These are phyloP conservation scores for Malassezia sympodialis DNA, from an alignment of 1,284 basidiomycete genomes.

Conservation along the genomic window DNA sequence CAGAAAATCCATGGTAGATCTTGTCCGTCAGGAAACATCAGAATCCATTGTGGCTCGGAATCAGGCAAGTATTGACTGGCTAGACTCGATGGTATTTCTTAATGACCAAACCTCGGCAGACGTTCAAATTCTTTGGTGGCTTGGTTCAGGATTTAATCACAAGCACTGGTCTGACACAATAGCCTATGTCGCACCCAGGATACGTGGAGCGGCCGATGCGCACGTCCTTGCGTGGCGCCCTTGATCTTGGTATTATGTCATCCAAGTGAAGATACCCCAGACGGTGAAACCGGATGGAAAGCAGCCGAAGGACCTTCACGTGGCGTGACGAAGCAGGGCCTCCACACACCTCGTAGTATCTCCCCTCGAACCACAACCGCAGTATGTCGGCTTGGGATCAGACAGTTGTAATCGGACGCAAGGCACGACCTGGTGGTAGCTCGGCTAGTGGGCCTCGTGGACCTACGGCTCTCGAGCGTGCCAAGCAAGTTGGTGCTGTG, in stretches of 20 bases:
- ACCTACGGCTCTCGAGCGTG: slow-evolving; percentile 43
- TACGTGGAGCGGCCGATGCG: not conserved
- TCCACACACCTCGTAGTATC: not conserved
- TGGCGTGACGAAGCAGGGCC: not conserved
- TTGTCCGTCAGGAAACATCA: not conserved
- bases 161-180: not conserved
- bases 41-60: not conserved
- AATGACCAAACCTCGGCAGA: not conserved
- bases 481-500: slow-evolving; percentile 50
- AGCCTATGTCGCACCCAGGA: not conserved
- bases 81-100: slow-evolving; percentile 4
- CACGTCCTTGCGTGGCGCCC: not conserved
- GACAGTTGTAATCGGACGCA: slow-evolving; percentile 63
- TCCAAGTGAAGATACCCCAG: not conserved
- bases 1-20: not conserved
- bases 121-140: not conserved
- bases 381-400: slow-evolving; percentile 29
- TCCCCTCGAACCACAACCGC: not conserved
- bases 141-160: not conserved
- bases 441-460: slow-evolving; percentile 58
- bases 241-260: not conserved
- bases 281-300: slow-evolving; percentile 8
- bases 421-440: slow-evolving; percentile 53
- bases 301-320: slow-evolving; percentile 11
- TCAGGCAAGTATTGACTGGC: not conserved